These are phyloP conservation scores for Solanum clarkiae DNA, from an alignment of 257 asterid genomes.

Conservation along the genomic window DNA sequence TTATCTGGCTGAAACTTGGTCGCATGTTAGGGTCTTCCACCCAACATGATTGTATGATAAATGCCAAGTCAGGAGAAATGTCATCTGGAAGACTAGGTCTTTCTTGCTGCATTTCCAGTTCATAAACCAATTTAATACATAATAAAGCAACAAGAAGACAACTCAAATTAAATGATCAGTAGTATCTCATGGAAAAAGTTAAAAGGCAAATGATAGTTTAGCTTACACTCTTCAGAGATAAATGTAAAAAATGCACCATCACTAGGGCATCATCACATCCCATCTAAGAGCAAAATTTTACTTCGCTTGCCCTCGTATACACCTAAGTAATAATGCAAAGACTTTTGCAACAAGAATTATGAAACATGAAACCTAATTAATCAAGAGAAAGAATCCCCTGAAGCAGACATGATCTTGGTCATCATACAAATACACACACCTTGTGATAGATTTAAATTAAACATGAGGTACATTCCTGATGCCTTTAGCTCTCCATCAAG, in stretches of 20 bases:
- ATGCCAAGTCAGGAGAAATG: conserved; percentile 54
- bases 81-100: conserved; percentile 70
- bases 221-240: not conserved
- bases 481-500: not conserved
- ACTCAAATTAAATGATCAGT: not conserved
- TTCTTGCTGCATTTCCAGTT: conserved; percentile 65
- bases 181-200: not conserved
- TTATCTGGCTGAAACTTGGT: conserved; percentile 82
- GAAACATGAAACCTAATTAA: not conserved
- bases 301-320: not conserved
- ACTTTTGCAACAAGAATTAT: not conserved
- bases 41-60: conserved; percentile 83
- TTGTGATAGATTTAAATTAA: not conserved
- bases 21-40: conserved; percentile 97
- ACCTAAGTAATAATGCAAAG: not conserved
- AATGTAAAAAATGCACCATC: not conserved
- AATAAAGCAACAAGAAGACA: not conserved
- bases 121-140: not conserved
- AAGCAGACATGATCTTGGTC: not conserved
- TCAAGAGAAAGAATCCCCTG: not conserved
- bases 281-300: not conserved
- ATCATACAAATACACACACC: not conserved
- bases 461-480: not conserved
- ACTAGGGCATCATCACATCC: not conserved
- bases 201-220: not conserved